Evolutionary conservation across 164 flowering plant species (phyloP).

Genomic region (Euptelea pleiosperma): DNA sequence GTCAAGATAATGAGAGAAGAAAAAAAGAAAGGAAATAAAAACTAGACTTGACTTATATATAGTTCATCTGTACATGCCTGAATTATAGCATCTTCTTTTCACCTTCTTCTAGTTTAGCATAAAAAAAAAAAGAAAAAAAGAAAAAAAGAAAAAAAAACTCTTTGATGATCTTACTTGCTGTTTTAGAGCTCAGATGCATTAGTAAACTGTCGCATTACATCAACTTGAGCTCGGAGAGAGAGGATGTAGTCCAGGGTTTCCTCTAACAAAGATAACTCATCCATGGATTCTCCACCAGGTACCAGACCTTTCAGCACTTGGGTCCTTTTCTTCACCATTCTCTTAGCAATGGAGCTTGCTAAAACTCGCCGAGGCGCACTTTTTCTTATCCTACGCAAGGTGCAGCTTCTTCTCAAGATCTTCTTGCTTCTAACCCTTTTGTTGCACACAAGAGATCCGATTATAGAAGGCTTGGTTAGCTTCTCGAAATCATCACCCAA

Average conservation of each 20-base stretch:
- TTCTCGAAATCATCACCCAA: conserved; percentile 22
- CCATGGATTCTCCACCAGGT: conserved; percentile 66
- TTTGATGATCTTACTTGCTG: conserved; percentile 20
- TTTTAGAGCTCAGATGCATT: conserved; percentile 26
- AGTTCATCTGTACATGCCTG: conserved; percentile 30
- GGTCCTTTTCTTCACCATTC: conserved; percentile 44
- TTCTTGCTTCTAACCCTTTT: conserved; percentile 36
- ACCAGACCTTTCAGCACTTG: conserved; percentile 49
- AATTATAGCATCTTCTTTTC: conserved; percentile 15
- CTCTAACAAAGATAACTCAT: conserved; percentile 42
- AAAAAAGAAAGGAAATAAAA: background rate
- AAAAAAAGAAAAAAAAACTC: conserved; percentile 5
- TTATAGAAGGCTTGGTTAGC: conserved; percentile 10
- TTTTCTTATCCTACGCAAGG: conserved; percentile 15
- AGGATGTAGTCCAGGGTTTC: conserved; percentile 77
- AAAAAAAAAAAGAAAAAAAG: background rate
- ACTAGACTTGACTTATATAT: too few relatives aligned
- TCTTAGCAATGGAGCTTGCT: conserved; percentile 44
- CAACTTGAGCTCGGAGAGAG: conserved; percentile 65
- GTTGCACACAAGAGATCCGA: conserved; percentile 3
- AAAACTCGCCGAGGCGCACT: conserved; percentile 3
- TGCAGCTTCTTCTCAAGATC: conserved; percentile 39
- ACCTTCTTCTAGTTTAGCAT: conserved; percentile 7
- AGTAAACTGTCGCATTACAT: conserved; percentile 63
- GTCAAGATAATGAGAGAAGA: background rate